phyloP scores from a whole-genome alignment of 1,284 basidiomycete species.

The Cutaneotrichosporon cavernicola region DNA sequence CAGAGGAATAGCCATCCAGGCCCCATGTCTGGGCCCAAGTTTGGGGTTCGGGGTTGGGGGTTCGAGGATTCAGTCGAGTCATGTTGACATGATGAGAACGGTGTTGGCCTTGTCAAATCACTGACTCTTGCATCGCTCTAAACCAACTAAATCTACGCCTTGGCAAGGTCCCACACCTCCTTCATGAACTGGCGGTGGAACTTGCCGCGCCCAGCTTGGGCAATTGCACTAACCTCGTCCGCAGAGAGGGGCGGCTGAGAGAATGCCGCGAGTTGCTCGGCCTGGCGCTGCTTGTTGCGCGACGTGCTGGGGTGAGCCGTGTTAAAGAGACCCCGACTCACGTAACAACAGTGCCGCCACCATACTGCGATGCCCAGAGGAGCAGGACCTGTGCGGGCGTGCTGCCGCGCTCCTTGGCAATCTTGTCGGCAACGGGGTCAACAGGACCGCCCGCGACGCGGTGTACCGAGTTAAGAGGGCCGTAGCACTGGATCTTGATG shows the following conservation, averaged over 20 bases:
- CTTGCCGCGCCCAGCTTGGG: constrained; percentile 25
- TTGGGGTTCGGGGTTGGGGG: no score
- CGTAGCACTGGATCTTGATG: constrained; percentile 69
- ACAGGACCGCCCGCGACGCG: constrained; percentile 62
- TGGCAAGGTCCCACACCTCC: constrained; percentile 17
- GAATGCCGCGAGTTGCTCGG: constrained; percentile 60
- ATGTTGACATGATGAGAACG: no score
- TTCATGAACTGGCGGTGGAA: constrained; percentile 37
- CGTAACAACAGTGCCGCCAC: constrained; percentile 61
- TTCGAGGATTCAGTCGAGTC: no score
- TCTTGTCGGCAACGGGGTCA: constrained; percentile 57
- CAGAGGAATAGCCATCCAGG: no score
- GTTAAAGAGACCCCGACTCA: constrained; percentile 39
- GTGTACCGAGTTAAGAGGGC: constrained; percentile 52
- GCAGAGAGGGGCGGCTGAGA: constrained; percentile 2
- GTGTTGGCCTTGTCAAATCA: no score
- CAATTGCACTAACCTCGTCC: not conserved
- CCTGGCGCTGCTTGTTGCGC: constrained; percentile 66
- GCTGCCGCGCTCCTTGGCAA: constrained; percentile 53
- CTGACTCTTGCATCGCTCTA: not conserved
- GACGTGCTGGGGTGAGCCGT: constrained; percentile 55
- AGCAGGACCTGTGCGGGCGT: constrained; percentile 48
- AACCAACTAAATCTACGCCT: not conserved
- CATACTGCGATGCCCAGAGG: constrained; percentile 45
- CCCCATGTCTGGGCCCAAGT: no score